phyloP scores from a whole-genome alignment of 129 eudicot genomes.

The Arctium lappa region DNA sequence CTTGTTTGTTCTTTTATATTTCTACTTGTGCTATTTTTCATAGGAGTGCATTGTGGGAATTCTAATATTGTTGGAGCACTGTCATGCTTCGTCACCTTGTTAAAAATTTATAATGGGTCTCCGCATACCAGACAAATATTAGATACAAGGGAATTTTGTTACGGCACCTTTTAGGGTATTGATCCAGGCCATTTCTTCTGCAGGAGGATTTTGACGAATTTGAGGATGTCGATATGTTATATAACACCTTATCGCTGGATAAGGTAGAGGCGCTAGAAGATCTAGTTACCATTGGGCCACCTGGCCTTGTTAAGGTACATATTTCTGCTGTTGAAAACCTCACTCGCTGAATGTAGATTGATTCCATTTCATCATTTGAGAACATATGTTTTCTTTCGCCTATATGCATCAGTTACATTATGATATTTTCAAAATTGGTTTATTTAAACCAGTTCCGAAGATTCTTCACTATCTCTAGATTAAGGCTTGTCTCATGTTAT shows the following conservation, averaged over 20 bases:
- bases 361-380: neutral
- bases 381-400: neutral
- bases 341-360: conserved; percentile 5
- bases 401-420: neutral
- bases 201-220: conserved; percentile 99
- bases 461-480: neutral
- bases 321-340: conserved; percentile 14
- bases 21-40: neutral
- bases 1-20: neutral
- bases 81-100: neutral
- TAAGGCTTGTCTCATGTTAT: neutral
- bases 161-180: conserved; percentile 2
- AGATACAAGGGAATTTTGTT: neutral
- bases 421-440: neutral
- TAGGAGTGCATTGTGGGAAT: neutral
- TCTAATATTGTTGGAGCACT: neutral
- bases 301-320: conserved; percentile 80
- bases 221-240: conserved; percentile 93
- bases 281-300: conserved; percentile 79
- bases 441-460: neutral
- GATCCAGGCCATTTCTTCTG: conserved; percentile 10
- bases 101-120: neutral
- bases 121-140: neutral
- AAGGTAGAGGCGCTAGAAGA: conserved; percentile 98
- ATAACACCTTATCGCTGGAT: conserved; percentile 81